Base-by-base conservation (phyloP, 495 filamentous ascomycete genomes). In the Bathelium albidoporum region DNA sequence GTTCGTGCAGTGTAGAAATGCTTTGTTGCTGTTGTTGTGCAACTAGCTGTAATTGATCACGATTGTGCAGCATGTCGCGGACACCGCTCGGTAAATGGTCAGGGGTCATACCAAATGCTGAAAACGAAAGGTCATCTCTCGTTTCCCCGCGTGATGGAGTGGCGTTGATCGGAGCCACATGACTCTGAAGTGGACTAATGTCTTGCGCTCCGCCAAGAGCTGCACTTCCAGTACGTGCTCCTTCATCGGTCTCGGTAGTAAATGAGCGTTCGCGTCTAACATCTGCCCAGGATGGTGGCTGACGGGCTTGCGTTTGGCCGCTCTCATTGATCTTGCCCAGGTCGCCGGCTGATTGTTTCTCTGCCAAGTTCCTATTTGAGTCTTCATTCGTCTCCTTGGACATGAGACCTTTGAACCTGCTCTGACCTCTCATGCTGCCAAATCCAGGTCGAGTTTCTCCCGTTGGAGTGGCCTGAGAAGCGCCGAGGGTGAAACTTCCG, bases 331-430 rank as follows among this genome's bases (percentile, higher is more conserved):
- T 74, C 59, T 81, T 79, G 58, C 80, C 81, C 28, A 85, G 70
- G 70, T 78, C 83, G 60, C 73, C 75, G 36, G 80, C 52, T 3
- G 81, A 81, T 12, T 76, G 61, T 69, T 83, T 87, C 44, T 86
- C 84, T 69, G 78, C 81, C 0, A 80, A 69, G 24, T 75, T 81
- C 2, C 71, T 74, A 9, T 45, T 59, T 4, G 62, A 55, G 61
- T 86, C 89, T 63, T 96, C 91, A 9, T 79, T 75, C 68, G 81
- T 88, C 52, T 90, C 88, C 75, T 89, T 90, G 11, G 84, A 85
- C 68, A 96, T 87, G 34, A 96, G 72, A 59, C 88, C 89, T 65
- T 91, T 91, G 69, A 96, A 85, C 43, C 90, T 83, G 72, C 90
- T 95, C 69, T 91, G 89, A 14, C 87, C 85, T 36, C 89, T 79